phyloP scores from a whole-genome alignment of 2,329 filamentous ascomycete species.

The Epichloe uncinata region DNA sequence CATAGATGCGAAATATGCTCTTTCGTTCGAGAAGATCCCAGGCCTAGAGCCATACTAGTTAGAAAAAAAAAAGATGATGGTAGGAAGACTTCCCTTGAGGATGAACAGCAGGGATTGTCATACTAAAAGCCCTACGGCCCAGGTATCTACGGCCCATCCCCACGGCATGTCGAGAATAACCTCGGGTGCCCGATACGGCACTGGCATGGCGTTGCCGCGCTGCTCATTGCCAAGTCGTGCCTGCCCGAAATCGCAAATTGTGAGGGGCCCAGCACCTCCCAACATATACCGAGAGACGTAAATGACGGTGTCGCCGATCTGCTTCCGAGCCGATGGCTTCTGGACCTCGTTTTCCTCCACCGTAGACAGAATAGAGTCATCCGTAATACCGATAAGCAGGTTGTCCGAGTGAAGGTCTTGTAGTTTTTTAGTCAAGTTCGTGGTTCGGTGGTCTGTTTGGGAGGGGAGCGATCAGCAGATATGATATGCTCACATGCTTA shows the following conservation, averaged over 20 bases:
- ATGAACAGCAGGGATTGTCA: not conserved
- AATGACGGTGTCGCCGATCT: constrained; percentile 12
- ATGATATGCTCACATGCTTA: no score
- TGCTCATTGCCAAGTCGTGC: constrained; percentile 18
- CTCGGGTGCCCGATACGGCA: constrained; percentile 22
- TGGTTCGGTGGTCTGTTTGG: no score
- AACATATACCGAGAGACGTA: constrained; percentile 21
- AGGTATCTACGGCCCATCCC: constrained; percentile 21
- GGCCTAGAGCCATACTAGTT: not conserved
- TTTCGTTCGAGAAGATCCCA: constrained; percentile 10
- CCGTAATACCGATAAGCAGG: constrained; percentile 20
- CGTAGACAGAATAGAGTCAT: constrained; percentile 16
- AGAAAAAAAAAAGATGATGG: no score
- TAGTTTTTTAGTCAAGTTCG: not conserved
- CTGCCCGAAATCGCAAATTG: constrained; percentile 23
- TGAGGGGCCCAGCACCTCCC: constrained; percentile 17
- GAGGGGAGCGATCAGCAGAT: no score
- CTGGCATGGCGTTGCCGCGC: constrained; percentile 15
- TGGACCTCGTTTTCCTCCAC: constrained; percentile 20
- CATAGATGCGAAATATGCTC: constrained; percentile 13
- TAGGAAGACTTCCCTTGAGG: no score
- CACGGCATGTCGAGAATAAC: constrained; percentile 23
- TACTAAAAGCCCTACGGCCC: constrained; percentile 23
- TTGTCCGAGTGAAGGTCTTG: constrained; percentile 24
- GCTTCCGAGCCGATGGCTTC: constrained; percentile 19